Conservation (phyloP, 768 basidiomycete species). For the Tulasnella sp. region DNA sequence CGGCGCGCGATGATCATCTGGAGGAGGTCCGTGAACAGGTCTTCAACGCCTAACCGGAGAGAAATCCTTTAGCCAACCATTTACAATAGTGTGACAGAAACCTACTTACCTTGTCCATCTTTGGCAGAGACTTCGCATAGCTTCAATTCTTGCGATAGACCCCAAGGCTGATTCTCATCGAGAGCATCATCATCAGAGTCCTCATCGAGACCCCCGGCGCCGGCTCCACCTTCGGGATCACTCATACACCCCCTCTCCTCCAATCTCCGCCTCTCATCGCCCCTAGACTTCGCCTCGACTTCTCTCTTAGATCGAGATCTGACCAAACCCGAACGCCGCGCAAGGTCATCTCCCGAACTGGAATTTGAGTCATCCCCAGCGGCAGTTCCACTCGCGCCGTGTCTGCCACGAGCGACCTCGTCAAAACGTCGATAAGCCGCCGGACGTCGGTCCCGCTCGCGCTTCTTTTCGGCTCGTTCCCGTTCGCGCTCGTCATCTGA, state of each 20-base stretch:
- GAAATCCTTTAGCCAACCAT: conserved; percentile 13
- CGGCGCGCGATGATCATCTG: conserved; percentile 67
- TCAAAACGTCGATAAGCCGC: conserved; percentile 3
- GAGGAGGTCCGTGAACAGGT: conserved; percentile 71
- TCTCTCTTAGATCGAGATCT: not conserved
- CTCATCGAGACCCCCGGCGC: conserved; percentile 43
- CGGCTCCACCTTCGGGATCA: conserved; percentile 38
- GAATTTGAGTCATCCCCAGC: not conserved
- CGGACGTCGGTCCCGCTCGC: conserved; percentile 5
- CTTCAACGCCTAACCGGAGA: conserved; percentile 52
- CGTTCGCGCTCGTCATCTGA: conserved; percentile 5
- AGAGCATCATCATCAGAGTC: conserved; percentile 33
- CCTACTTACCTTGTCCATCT: conserved; percentile 60
- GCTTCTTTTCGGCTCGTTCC: not conserved
- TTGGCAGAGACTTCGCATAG: conserved; percentile 88
- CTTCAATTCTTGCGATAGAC: conserved; percentile 71
- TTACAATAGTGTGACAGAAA: not conserved
- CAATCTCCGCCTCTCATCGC: conserved; percentile 25
- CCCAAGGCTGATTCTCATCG: conserved; percentile 36
- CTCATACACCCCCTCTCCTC: conserved; percentile 49
- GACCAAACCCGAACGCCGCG: not conserved
- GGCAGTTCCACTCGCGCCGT: not conserved
- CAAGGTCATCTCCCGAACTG: conserved; percentile 2
- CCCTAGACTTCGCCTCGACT: not conserved
- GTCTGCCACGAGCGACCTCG: not conserved